Conservation (phyloP, 371 early-diverging fungal species). For the Paraphysoderma sedebokerense region DNA sequence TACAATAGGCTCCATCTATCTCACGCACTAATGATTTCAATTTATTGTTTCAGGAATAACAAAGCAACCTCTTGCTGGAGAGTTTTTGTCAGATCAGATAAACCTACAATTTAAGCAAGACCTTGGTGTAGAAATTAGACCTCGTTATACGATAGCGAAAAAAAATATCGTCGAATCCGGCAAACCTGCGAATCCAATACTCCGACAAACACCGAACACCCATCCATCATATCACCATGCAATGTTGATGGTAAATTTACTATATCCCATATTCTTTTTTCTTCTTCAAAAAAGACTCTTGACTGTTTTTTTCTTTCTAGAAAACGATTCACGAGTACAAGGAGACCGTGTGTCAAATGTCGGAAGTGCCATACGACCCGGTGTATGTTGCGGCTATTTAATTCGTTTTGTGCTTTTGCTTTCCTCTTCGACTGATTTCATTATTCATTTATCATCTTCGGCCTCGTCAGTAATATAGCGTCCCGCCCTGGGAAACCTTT, state of each 20-base stretch:
- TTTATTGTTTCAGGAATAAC: no score
- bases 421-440: no score
- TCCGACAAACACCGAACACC: conserved; percentile 36
- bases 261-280: neutral
- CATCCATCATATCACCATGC: conserved; percentile 44
- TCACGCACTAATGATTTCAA: no score
- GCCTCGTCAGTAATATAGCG: no score
- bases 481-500: conserved; percentile 61
- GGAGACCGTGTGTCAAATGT: conserved; percentile 76
- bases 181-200: conserved; percentile 33
- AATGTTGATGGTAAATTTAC: conserved; percentile 32
- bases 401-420: no score
- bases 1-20: no score
- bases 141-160: conserved; percentile 58
- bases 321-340: conserved; percentile 69
- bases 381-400: no score
- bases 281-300: neutral
- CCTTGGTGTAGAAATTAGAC: conserved; percentile 46
- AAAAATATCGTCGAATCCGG: conserved; percentile 57
- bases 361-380: no score
- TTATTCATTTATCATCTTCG: no score
- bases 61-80: conserved; percentile 63
- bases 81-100: conserved; percentile 60
- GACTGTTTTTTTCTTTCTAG: conserved; percentile 1
- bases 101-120: conserved; percentile 37